Evolutionary conservation across 257 asterid species (phyloP), one percentile per base, ranked within the genome.

Genomic region (Solanum pimpinellifolium): DNA sequence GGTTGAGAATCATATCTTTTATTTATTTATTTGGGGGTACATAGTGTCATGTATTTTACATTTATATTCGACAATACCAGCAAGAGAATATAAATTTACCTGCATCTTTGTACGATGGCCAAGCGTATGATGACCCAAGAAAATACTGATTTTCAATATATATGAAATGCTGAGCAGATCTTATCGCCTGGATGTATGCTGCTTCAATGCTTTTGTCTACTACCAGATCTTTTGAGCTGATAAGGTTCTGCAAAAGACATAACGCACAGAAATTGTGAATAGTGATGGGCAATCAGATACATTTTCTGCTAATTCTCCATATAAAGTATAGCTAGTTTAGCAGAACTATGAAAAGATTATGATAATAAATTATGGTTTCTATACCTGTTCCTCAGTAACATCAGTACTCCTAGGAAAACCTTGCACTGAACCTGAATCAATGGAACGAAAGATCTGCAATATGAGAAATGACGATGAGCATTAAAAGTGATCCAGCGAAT

Each of bases 121-220:
- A 96, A 88, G 94, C 98, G 86, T 95, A 96, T 9, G 99, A 96
- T 85, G 99, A 94, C 82, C 99, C 99, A 70, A 96, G 96, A 91
- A 96, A 96, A 90, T 96, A 96, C 84, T 96, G 99, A 89, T 96
- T 96, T 87, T 95, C 98, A 84, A 96, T 95, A 69, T 96, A 96
- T 90, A 96, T 94, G 88, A 94, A 96, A 90, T 92, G 97, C 90
- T 93, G 95, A 87, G 99, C 98, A 86, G 99, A 96, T 91, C 99
- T 92, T 90, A 96, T 93, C 42, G 98, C 94, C 91, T 95, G 97
- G 90, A 93, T 93, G 77, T 96, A 96, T 84, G 98, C 99, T 74
- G 92, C 92, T 85, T 95, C 98, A 87, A 95, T 96, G 90, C 98
- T 95, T 91, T 90, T 90, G 89, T 96, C 99, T 75, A 96, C 92